These are phyloP conservation scores for Dendrobium chrysotoxum DNA, from an alignment of 106 monocot species.

Conservation along the genomic window DNA sequence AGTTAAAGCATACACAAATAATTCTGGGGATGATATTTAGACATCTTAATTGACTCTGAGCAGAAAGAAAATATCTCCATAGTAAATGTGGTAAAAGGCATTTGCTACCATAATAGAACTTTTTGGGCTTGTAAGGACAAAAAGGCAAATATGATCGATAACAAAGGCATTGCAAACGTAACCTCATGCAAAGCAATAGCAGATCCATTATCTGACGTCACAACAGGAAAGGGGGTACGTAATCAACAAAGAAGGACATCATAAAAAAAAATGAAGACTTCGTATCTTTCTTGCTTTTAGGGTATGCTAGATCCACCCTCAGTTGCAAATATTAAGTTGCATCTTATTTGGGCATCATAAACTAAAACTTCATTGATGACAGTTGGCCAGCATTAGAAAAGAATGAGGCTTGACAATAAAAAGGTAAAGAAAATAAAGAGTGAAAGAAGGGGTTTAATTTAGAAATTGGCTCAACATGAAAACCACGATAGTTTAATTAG, in stretches of 20 bases:
- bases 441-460: no score
- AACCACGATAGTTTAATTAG: no score
- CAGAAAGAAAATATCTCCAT: neutral
- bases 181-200: neutral
- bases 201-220: neutral
- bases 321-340: neutral
- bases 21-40: neutral
- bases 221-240: no score
- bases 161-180: neutral
- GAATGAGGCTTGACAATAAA: no score
- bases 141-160: neutral
- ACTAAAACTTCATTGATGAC: neutral
- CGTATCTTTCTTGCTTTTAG: neutral
- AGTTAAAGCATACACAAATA: neutral
- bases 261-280: neutral
- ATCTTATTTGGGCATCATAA: neutral
- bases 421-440: no score
- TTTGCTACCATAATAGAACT: neutral
- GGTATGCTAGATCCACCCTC: neutral
- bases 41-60: neutral
- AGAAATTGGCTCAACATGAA: no score
- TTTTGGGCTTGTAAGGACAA: neutral
- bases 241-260: neutral
- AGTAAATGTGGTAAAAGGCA: neutral
- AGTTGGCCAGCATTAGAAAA: no score